Conservation (phyloP, 2,329 filamentous ascomycete species). For the Cladosporium sp. region DNA sequence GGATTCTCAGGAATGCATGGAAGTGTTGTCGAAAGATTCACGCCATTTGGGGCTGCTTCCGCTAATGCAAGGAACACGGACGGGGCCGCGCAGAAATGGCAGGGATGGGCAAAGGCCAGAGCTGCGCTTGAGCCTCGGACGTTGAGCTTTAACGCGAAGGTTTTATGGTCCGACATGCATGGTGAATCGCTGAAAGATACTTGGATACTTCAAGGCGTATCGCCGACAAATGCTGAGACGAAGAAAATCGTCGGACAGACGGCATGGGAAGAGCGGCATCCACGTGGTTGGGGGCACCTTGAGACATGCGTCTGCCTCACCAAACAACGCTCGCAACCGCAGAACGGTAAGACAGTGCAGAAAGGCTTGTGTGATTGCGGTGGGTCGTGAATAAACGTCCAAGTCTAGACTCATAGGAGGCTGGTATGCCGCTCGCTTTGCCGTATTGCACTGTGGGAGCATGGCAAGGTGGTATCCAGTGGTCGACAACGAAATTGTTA, state of each 20-base stretch:
- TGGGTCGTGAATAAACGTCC: constrained; percentile 6
- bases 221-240: background rate
- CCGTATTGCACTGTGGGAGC: background rate
- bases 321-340: background rate
- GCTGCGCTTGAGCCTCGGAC: constrained; percentile 6
- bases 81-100: background rate
- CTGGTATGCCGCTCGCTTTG: background rate
- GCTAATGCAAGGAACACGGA: constrained; percentile 18
- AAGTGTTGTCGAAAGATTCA: background rate
- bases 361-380: constrained; percentile 4
- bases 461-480: background rate
- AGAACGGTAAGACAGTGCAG: constrained; percentile 2
- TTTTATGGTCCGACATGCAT: background rate
- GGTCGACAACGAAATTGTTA: background rate
- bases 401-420: constrained; percentile 6
- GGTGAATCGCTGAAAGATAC: background rate
- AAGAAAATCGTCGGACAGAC: background rate
- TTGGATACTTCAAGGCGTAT: background rate
- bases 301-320: background rate
- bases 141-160: constrained; percentile 1
- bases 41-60: background rate
- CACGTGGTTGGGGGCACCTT: background rate
- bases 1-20: constrained; percentile 8
- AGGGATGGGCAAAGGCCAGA: constrained; percentile 1
- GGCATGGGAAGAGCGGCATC: background rate